Conservation (phyloP, 139 green algal species). For the Tetradesmus lagerheimii region DNA sequence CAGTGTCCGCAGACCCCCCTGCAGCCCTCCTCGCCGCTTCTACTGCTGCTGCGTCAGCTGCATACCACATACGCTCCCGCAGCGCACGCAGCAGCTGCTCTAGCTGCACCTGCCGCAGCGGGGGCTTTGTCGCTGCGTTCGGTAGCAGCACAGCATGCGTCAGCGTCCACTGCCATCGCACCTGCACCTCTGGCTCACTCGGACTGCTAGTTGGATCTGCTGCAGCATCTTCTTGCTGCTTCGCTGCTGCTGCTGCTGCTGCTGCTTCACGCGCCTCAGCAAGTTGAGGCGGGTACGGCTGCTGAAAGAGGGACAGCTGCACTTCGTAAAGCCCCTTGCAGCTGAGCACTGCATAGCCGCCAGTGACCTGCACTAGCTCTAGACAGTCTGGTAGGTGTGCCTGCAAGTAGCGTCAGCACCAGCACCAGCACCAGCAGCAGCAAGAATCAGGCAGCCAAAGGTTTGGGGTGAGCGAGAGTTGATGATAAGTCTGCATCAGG, state of each 20-base stretch:
- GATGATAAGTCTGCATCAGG: no score
- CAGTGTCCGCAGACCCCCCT: background rate
- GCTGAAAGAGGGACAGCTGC: slow-evolving; percentile 24
- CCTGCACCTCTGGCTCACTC: background rate
- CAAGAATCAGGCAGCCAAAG: background rate
- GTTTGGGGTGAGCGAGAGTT: no score
- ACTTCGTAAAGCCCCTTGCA: slow-evolving; percentile 47
- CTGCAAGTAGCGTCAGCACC: slow-evolving; percentile 33
- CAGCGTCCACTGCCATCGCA: slow-evolving; percentile 44
- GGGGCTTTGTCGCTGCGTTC: slow-evolving; percentile 3
- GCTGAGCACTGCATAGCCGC: slow-evolving; percentile 38
- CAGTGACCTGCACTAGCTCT: slow-evolving; percentile 26
- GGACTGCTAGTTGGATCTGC: background rate
- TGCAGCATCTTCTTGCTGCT: background rate
- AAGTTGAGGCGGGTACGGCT: slow-evolving; percentile 26
- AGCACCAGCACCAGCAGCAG: background rate
- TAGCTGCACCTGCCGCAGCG: slow-evolving; percentile 26
- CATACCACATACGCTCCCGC: slow-evolving; percentile 23
- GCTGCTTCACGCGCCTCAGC: slow-evolving; percentile 25
- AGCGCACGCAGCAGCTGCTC: background rate
- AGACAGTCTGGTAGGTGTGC: slow-evolving; percentile 27
- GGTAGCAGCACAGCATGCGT: slow-evolving; percentile 40
- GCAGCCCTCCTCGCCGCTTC: slow-evolving; percentile 27
- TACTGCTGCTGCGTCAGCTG: slow-evolving; percentile 44
- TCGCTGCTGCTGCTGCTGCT: slow-evolving; percentile 28